These are phyloP conservation scores for Vitis riparia DNA, from an alignment of 164 flowering plant genomes.

Conservation along the genomic window DNA sequence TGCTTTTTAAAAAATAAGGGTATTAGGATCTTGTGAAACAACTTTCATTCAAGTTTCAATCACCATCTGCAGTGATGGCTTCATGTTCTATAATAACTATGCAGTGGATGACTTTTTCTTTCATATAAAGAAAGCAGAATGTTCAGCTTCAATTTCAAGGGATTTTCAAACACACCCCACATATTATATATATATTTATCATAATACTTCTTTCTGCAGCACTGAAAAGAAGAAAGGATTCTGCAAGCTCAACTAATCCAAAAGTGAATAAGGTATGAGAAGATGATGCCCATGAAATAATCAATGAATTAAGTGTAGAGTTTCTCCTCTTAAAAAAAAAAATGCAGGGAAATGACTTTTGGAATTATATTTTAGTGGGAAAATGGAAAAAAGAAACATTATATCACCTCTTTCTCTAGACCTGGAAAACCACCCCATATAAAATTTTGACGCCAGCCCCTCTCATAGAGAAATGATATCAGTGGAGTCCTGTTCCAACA, in stretches of 20 bases:
- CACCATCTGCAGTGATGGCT: neutral
- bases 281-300: no score
- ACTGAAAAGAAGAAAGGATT: neutral
- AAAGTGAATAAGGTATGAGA: neutral
- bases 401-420: constrained; percentile 75
- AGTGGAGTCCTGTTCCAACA: constrained; percentile 52
- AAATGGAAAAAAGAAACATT: neutral
- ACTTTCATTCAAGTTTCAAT: no score
- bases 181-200: neutral
- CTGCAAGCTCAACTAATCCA: neutral
- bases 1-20: no score
- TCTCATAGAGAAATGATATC: constrained; percentile 82
- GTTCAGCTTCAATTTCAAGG: neutral
- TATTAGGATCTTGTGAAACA: no score
- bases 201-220: neutral
- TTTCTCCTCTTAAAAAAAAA: no score
- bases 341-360: no score
- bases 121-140: neutral
- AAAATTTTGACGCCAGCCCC: constrained; percentile 94
- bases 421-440: constrained; percentile 84
- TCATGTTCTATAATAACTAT: neutral
- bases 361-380: no score
- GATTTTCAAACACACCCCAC: neutral
- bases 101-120: neutral
- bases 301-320: no score